phyloP scores from a whole-genome alignment of 2,329 filamentous ascomycete genomes.

The Helotiales sp. region DNA sequence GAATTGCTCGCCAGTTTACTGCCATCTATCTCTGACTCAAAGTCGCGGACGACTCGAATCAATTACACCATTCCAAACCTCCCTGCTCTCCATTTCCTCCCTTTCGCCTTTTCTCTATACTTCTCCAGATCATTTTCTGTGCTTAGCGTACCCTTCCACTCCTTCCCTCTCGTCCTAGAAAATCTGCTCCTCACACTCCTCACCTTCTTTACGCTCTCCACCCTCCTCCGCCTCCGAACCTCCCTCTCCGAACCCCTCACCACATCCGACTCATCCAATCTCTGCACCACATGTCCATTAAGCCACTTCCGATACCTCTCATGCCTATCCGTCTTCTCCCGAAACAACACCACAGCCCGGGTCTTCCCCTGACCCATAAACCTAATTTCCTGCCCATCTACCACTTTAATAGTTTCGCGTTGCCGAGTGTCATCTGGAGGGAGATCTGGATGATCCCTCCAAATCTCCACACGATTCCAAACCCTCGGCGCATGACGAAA shows the following conservation, averaged over 20 bases:
- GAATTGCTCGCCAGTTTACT: no score
- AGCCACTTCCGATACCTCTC: background rate
- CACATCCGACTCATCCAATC: background rate
- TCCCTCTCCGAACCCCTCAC: background rate
- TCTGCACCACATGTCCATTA: background rate
- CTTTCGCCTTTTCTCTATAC: background rate
- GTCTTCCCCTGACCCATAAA: conserved; percentile 34
- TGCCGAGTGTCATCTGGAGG: no score
- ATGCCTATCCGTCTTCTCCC: background rate
- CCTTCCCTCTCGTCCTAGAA: no score
- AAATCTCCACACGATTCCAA: conserved; percentile 61
- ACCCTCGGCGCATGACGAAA: conserved; percentile 16
- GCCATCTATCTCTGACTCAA: no score
- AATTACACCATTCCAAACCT: background rate
- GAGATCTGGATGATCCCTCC: conserved; percentile 69
- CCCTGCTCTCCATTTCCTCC: background rate
- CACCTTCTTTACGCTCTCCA: background rate
- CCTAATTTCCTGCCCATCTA: conserved; percentile 15
- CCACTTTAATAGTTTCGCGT: background rate
- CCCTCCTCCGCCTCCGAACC: background rate
- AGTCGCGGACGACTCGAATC: no score
- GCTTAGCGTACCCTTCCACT: no score
- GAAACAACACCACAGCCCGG: conserved; percentile 26
- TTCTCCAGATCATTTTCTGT: no score
- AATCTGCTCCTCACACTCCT: background rate